Base-by-base conservation (phyloP, 192 early-diverging fungal species). In the Coemansia sp. region DNA sequence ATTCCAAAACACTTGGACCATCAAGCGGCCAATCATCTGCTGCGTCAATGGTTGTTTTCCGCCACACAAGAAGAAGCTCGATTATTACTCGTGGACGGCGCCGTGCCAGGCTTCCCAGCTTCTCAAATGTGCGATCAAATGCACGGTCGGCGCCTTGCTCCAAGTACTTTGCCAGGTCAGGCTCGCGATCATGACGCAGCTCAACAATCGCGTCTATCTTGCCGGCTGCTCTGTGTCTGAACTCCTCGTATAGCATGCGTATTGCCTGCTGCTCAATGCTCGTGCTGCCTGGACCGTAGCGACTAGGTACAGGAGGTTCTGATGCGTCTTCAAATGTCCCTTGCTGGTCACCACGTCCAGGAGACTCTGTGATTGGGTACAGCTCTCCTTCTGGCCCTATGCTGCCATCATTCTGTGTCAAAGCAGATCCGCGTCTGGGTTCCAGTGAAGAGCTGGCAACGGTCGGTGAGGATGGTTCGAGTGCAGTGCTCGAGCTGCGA, bases 81-180 rank as follows among this genome's bases (percentile, higher is more conserved):
- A 93, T 93, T 34, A 97, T 90, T 2, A 92, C 85, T 28, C 90
- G 91, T 18, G 95, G 95, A 63, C 91, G 90, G 61, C 92, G 90
- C 34, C 89, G 85, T 2, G 94, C 91, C 34, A 94, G 72, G 39
- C 87, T 86, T 1, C 92, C 94, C 9, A 99, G 71, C 13, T 92
- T 90, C 30, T 83, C 75, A 28, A 96, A 64, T 0, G 94, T 79
- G 21, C 88, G 87, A 71, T 99, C 96, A 66, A 99, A 95, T 8
- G 81, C 70, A 7, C 83, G 68, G 74, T 99, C 95, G 6, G 75
- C 86, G 7, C 87, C 91, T 10, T 72, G 75, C 20, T 88, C 87
- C 21, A 93, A 69, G 30, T 85, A 77, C 33, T 73, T 73, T 25
- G 81, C 45, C 37, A 93, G 72, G 51, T 88, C 87, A 6, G 86